Evolutionary conservation across 148 eudicot genomes (phyloP).

Genomic region (Salicornia ramosissima): DNA sequence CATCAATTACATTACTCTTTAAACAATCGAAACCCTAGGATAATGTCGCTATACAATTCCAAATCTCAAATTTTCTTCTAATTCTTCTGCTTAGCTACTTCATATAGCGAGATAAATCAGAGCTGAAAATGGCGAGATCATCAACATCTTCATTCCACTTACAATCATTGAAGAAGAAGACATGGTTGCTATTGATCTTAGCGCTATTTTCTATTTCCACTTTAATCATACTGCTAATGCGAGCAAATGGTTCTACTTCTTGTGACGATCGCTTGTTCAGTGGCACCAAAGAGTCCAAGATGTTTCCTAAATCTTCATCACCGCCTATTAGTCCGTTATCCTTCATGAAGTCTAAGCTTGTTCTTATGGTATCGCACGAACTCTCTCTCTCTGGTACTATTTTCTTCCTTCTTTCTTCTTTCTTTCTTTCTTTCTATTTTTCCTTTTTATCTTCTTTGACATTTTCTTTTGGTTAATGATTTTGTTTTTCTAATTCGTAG

Average conservation of each 20-base stretch:
- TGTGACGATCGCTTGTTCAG: slow-evolving; percentile 27
- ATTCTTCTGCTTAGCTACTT: no score
- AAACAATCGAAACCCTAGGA: slow-evolving; percentile 16
- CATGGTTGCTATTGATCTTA: slow-evolving; percentile 50
- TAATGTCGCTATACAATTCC: slow-evolving; percentile 11
- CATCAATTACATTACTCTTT: neutral
- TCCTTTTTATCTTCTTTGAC: neutral
- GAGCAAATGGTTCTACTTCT: slow-evolving; percentile 48
- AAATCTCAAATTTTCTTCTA: slow-evolving; percentile 19
- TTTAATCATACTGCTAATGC: slow-evolving; percentile 52
- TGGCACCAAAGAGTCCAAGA: slow-evolving; percentile 21
- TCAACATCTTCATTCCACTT: slow-evolving; percentile 22
- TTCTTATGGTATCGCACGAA: slow-evolving; percentile 84
- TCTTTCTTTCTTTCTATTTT: neutral
- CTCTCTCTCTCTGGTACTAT: slow-evolving; percentile 84
- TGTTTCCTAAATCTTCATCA: slow-evolving; percentile 10
- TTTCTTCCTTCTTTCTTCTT: neutral
- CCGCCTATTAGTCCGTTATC: slow-evolving; percentile 45
- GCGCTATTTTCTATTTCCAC: slow-evolving; percentile 52
- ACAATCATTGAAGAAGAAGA: slow-evolving; percentile 27
- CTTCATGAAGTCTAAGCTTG: slow-evolving; percentile 95
- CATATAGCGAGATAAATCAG: neutral
- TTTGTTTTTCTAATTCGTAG: neutral
- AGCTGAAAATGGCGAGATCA: slow-evolving; percentile 45
- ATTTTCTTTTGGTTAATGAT: neutral